Evolutionary conservation across 2,329 filamentous ascomycete species (phyloP).

Genomic region (Alternaria atra): DNA sequence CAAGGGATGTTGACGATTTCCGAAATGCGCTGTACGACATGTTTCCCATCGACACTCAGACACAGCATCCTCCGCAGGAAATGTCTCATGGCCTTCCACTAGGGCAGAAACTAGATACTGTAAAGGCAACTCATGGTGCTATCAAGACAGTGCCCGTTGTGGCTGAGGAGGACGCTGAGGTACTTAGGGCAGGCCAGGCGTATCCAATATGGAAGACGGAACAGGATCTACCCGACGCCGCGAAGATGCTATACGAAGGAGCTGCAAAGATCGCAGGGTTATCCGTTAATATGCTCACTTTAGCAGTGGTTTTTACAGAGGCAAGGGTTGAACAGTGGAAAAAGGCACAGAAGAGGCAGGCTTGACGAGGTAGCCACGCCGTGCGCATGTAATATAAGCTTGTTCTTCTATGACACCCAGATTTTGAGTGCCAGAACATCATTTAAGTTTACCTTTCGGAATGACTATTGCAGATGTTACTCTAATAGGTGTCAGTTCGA

Average conservation of each 20-base stretch:
- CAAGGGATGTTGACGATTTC: slow-evolving; percentile 52
- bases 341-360: slow-evolving; percentile 21
- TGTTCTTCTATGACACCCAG: neutral
- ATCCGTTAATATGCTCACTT: slow-evolving; percentile 60
- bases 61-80: neutral
- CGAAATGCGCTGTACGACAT: slow-evolving; percentile 52
- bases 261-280: slow-evolving; percentile 62
- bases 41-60: slow-evolving; percentile 49
- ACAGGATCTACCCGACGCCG: slow-evolving; percentile 57
- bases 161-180: slow-evolving; percentile 42
- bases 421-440: too few species aligned
- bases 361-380: neutral
- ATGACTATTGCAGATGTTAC: neutral
- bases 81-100: slow-evolving; percentile 39
- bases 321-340: slow-evolving; percentile 39
- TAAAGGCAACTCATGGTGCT: slow-evolving; percentile 55
- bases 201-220: slow-evolving; percentile 61
- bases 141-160: slow-evolving; percentile 53
- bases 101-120: slow-evolving; percentile 43
- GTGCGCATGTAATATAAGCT: neutral
- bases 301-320: slow-evolving; percentile 62
- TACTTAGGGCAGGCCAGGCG: slow-evolving; percentile 57
- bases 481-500: neutral
- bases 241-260: slow-evolving; percentile 60
- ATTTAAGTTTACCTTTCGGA: neutral